phyloP scores from a whole-genome alignment of 768 basidiomycete species.

The Auricularia sp. region DNA sequence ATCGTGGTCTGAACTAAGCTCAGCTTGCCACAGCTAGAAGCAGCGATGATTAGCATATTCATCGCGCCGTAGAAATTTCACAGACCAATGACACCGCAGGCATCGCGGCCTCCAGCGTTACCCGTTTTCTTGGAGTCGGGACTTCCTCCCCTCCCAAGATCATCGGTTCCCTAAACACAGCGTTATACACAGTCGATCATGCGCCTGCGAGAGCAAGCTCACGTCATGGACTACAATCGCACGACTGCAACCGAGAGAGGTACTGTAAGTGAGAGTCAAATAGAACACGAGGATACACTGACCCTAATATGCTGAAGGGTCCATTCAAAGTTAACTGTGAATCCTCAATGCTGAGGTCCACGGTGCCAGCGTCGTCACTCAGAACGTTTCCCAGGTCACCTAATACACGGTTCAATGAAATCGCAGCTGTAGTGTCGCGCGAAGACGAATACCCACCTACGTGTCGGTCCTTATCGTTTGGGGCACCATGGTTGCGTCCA shows the following conservation, averaged over 20 bases:
- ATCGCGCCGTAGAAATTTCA: not conserved
- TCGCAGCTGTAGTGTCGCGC: not conserved
- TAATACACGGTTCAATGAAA: not conserved
- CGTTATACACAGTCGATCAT: not conserved
- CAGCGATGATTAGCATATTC: not conserved
- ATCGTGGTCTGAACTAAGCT: not conserved
- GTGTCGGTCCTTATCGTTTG: conserved; percentile 45
- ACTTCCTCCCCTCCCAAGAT: conserved; percentile 61
- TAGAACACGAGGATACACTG: conserved; percentile 15
- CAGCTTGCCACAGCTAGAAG: not conserved
- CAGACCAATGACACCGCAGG: conserved; percentile 71
- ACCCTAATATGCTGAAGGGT: conserved; percentile 61
- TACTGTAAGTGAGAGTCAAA: conserved; percentile 3
- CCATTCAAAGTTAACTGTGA: conserved; percentile 56
- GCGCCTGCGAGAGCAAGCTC: conserved; percentile 14
- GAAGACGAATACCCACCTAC: conserved; percentile 32
- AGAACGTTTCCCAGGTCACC: conserved; percentile 62
- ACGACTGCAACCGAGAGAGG: conserved; percentile 32
- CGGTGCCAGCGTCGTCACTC: conserved; percentile 48
- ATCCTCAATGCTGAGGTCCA: conserved; percentile 51
- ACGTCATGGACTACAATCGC: conserved; percentile 69
- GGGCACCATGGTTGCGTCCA: conserved; percentile 56
- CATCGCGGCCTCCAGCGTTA: conserved; percentile 65
- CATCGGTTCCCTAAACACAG: conserved; percentile 49
- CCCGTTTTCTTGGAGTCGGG: conserved; percentile 69